Evolutionary conservation across 352 stramenopile genomes (phyloP).

Genomic region (Pythium oligandrum): DNA sequence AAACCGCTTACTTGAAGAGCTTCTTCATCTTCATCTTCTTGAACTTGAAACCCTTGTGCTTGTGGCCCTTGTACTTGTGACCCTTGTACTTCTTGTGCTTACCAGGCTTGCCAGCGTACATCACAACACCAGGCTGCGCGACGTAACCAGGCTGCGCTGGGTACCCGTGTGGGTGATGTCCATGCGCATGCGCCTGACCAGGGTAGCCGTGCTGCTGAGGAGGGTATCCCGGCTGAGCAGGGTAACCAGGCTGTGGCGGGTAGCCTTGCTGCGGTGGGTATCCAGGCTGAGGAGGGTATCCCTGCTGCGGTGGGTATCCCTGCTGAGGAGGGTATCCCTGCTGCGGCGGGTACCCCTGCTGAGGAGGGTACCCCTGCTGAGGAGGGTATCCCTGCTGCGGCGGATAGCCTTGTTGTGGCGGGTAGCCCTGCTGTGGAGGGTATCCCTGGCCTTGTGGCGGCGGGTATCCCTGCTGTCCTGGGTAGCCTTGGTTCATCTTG

Average conservation of each 20-base stretch:
- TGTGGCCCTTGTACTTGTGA: constrained; percentile 9
- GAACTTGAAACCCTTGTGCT: constrained; percentile 1
- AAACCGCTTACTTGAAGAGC: constrained; percentile 17
- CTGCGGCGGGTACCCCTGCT: constrained; percentile 19
- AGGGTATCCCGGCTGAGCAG: constrained; percentile 28
- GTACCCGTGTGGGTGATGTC: constrained; percentile 9
- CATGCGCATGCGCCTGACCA: constrained; percentile 11
- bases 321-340: constrained; percentile 26
- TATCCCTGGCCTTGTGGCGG: constrained; percentile 4
- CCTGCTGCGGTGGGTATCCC: constrained; percentile 32
- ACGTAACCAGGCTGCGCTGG: constrained; percentile 21
- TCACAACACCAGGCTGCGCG: constrained; percentile 22
- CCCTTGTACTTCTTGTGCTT: constrained; percentile 23
- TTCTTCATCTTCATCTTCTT: constrained; percentile 30
- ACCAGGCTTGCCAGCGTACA: constrained; percentile 16
- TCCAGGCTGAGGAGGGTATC: constrained; percentile 25
- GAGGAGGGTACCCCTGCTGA: constrained; percentile 27
- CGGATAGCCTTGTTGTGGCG: constrained; percentile 4
- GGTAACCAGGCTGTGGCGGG: constrained; percentile 17
- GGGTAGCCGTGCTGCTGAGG: constrained; percentile 25
- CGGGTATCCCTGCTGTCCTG: not conserved
- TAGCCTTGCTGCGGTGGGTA: constrained; percentile 20
- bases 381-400: constrained; percentile 15
- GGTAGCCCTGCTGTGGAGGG: constrained; percentile 11
- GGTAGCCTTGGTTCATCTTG: not conserved